phyloP scores from a whole-genome alignment of 352 stramenopile species.

The Blastocystis sp. region DNA sequence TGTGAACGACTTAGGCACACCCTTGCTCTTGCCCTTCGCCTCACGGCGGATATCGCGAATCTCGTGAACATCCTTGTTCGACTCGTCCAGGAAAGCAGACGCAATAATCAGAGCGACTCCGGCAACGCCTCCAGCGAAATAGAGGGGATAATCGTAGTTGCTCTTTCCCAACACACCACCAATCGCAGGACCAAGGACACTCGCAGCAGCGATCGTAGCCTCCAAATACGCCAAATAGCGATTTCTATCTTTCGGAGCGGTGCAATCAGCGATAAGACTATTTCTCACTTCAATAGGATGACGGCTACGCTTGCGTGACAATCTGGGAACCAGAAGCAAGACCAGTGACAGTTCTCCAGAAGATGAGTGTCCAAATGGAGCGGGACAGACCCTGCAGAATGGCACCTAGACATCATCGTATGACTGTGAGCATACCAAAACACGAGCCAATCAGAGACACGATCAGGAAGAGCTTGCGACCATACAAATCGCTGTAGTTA shows the following conservation, averaged over 20 bases:
- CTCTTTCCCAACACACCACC: conserved; percentile 39
- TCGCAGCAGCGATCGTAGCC: conserved; percentile 29
- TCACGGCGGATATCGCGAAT: background rate
- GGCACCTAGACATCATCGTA: conserved; percentile 12
- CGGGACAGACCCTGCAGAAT: conserved; percentile 35
- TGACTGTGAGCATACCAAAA: conserved; percentile 2
- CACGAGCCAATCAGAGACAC: conserved; percentile 48
- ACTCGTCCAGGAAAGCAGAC: background rate
- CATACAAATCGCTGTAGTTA: conserved; percentile 55
- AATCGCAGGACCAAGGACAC: conserved; percentile 32
- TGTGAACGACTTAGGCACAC: background rate
- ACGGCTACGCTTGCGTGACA: conserved; percentile 33
- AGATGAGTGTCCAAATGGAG: conserved; percentile 28
- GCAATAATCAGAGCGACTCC: conserved; percentile 22
- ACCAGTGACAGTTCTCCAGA: conserved; percentile 42
- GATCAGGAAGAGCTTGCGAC: conserved; percentile 41
- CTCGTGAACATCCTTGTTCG: conserved; percentile 14
- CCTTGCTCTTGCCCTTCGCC: conserved; percentile 10
- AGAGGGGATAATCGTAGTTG: conserved; percentile 23
- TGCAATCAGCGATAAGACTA: conserved; percentile 57
- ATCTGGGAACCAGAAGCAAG: conserved; percentile 22
- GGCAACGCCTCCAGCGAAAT: conserved; percentile 41
- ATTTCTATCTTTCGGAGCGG: background rate
- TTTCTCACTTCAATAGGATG: background rate
- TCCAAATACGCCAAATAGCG: conserved; percentile 14